Evolutionary conservation across 1,139 yeast species (phyloP).

Genomic region (Hansenula sp.): DNA sequence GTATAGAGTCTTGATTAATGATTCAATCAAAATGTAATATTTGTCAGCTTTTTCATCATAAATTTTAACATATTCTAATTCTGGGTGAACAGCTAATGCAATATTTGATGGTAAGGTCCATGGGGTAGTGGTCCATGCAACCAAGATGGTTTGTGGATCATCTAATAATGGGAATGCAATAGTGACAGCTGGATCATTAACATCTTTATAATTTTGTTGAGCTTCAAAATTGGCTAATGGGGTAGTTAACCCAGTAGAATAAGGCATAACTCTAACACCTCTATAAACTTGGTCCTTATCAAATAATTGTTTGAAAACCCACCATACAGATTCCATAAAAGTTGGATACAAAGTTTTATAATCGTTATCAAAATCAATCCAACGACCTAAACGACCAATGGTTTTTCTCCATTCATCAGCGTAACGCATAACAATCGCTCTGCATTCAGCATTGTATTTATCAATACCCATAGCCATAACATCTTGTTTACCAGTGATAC

Average conservation of each 20-base stretch:
- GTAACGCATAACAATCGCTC: constrained; percentile 95
- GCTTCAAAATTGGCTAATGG: constrained; percentile 98
- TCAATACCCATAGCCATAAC: constrained; percentile 92
- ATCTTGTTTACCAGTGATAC: constrained; percentile 89
- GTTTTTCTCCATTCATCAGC: constrained; percentile 93
- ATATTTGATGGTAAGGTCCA: constrained; percentile 98
- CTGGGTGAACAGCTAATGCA: constrained; percentile 88
- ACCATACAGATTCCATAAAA: constrained; percentile 98
- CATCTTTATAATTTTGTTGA: constrained; percentile 96
- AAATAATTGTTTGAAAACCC: constrained; percentile 90
- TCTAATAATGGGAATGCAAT: constrained; percentile 79
- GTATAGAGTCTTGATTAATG: constrained; percentile 75
- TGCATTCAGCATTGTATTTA: constrained; percentile 90
- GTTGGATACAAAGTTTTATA: constrained; percentile 94
- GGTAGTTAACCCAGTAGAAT: constrained; percentile 95
- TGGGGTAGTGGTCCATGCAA: constrained; percentile 99
- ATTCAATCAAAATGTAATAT: constrained; percentile 78
- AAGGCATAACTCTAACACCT: constrained; percentile 97
- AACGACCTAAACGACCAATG: constrained; percentile 91
- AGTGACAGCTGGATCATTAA: constrained; percentile 93
- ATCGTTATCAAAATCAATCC: constrained; percentile 99
- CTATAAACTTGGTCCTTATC: constrained; percentile 86
- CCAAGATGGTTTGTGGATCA: constrained; percentile 76
- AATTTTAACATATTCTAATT: constrained; percentile 86
- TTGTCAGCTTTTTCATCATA: constrained; percentile 82